A percentile compares a stretch with the other conserved stretches of the same genome.
These are phyloP conservation scores for Neurospora sp. DNA, from an alignment of 495 filamentous ascomycete species.

Conservation along the genomic window DNA sequence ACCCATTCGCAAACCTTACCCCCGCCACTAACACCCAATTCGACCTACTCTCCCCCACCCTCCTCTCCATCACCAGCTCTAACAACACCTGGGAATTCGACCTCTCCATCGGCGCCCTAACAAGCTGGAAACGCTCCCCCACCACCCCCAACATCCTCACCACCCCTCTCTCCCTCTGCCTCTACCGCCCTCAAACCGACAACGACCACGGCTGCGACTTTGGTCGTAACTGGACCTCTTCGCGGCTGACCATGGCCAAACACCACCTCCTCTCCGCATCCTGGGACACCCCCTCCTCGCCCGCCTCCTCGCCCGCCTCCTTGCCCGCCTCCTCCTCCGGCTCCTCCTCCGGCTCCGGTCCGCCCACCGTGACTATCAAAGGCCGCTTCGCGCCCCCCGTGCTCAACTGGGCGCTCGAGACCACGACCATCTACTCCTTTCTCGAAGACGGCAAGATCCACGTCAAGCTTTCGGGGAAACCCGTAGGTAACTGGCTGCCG, in stretches of 20 bases:
- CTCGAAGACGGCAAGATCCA: slow-evolving; percentile 24
- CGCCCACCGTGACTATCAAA: slow-evolving; percentile 29
- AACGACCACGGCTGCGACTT: slow-evolving; percentile 47
- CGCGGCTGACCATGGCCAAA: slow-evolving; percentile 32
- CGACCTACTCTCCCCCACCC: neutral
- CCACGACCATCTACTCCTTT: slow-evolving; percentile 45
- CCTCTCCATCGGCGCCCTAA: slow-evolving; percentile 27
- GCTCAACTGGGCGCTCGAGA: slow-evolving; percentile 50
- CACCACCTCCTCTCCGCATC: slow-evolving; percentile 30
- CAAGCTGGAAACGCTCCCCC: slow-evolving; percentile 21
- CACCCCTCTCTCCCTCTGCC: slow-evolving; percentile 30
- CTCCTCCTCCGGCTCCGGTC: neutral
- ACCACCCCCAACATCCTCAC: slow-evolving; percentile 30
- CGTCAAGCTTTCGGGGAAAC: slow-evolving; percentile 7
- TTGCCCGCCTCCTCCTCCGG: slow-evolving; percentile 8
- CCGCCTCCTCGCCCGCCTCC: slow-evolving; percentile 7
- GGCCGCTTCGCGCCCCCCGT: slow-evolving; percentile 48
- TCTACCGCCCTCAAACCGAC: slow-evolving; percentile 51
- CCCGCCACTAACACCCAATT: neutral
- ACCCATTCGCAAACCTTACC: neutral
- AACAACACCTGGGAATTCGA: slow-evolving; percentile 33
- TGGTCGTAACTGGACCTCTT: slow-evolving; percentile 32
- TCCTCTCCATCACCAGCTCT: slow-evolving; percentile 20
- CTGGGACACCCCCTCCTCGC: slow-evolving; percentile 22
- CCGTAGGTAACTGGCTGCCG: slow-evolving; percentile 33